Evolutionary conservation across 148 eudicot species (phyloP), one percentile per base, ranked within the genome.

Genomic region (Camellia granthamiana): DNA sequence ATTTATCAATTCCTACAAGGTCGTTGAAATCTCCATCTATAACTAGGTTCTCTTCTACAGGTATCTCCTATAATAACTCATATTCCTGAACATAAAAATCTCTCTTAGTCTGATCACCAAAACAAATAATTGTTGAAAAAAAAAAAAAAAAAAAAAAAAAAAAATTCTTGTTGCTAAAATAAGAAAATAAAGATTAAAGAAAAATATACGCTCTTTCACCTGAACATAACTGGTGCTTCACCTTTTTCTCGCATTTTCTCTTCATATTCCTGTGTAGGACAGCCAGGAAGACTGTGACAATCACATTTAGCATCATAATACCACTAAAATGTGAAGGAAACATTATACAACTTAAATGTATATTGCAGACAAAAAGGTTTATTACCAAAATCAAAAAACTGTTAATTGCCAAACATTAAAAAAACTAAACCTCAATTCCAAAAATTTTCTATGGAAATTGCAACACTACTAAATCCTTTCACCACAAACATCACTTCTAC

Each of bases 181-280:
- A 30, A 30, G 38, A 30, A 30, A 30, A 30, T 30, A 30, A 30
- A 30, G 38, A 30, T 30, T 30, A 30, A 30, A 30, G 38, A 30
- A 30, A 30, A 30, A 30, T 30, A 30, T 30, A 30, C 1, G 41
- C 69, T 59, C 77, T 74, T 70, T 70, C 78, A 95, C 99, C 99
- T 95, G 88, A 93, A 95, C 99, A 95, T 95, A 80, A 93, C 97
- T 65, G 99, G 97, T 67, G 92, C 84, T 90, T 93, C 99, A 59
- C 99, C 99, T 83, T 92, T 95, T 78, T 95, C 99, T 85, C 86
- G 84, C 92, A 88, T 80, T 79, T 95, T 95, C 4, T 89, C 97
- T 90, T 95, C 99, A 82, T 95, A 92, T 87, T 95, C 99, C 99
- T 95, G 87, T 41, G 23, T 72, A 83, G 10, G 15, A 73, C 6